phyloP scores from a whole-genome alignment of 495 filamentous ascomycete species.

The Tuber borchii region DNA sequence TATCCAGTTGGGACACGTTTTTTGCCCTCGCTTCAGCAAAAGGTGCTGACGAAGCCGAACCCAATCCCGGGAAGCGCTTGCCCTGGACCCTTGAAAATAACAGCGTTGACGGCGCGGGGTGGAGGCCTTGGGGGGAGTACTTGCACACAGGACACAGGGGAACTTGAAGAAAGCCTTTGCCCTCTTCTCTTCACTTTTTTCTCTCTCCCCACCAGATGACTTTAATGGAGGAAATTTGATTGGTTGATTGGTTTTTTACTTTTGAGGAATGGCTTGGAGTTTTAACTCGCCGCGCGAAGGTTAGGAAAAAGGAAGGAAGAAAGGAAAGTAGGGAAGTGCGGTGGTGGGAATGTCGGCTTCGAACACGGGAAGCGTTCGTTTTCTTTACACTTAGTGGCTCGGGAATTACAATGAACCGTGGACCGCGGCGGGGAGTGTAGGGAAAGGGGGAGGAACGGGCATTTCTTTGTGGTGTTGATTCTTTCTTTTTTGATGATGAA shows the following conservation, averaged over 20 bases:
- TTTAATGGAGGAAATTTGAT: constrained; percentile 4
- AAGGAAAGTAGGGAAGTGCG: background rate
- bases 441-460: background rate
- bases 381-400: constrained; percentile 1
- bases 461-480: background rate
- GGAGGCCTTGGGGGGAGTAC: constrained; percentile 1
- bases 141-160: background rate
- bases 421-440: background rate
- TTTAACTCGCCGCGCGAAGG: background rate
- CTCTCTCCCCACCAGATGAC: background rate
- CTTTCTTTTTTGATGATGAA: background rate
- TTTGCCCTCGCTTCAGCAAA: background rate
- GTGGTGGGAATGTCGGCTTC: background rate
- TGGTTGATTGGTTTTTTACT: background rate
- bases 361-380: background rate
- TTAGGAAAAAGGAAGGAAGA: background rate
- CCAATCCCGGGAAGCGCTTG: background rate
- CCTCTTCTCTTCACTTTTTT: background rate
- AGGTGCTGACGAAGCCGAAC: background rate
- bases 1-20: background rate
- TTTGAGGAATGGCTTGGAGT: constrained; percentile 2
- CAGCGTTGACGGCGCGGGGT: background rate
- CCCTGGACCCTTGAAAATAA: background rate
- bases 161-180: background rate
- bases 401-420: constrained; percentile 1